These are phyloP conservation scores for Penicillium sp. DNA, from an alignment of 2,329 filamentous ascomycete genomes.

Conservation along the genomic window DNA sequence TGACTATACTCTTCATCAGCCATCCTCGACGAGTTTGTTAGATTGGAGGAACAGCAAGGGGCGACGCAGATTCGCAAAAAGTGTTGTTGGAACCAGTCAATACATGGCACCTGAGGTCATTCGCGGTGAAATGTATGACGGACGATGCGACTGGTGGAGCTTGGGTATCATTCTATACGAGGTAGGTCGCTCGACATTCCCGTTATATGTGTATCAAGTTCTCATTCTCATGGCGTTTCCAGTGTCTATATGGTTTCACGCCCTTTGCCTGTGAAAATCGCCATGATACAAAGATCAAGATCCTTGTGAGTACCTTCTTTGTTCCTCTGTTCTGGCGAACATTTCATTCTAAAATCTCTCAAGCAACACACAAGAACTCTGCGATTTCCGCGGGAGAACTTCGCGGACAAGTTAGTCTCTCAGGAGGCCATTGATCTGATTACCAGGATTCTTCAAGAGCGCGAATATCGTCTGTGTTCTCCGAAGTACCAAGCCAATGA, in stretches of 20 bases:
- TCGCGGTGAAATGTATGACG: conserved; percentile 78
- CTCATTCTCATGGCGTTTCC: conserved; percentile 12
- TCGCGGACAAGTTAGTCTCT: conserved; percentile 60
- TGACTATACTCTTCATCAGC: conserved; percentile 33
- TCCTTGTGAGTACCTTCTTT: conserved; percentile 59
- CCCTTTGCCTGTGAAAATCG: conserved; percentile 83
- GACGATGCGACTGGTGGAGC: conserved; percentile 95
- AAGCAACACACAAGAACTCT: conserved; percentile 71
- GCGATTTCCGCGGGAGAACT: conserved; percentile 62
- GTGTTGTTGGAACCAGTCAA: conserved; percentile 91
- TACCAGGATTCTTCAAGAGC: conserved; percentile 68
- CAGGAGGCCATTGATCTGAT: conserved; percentile 76
- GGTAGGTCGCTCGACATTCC: conserved; percentile 35
- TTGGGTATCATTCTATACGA: conserved; percentile 92
- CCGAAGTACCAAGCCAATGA: conserved; percentile 72
- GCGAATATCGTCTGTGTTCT: conserved; percentile 73
- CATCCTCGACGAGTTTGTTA: conserved; percentile 55
- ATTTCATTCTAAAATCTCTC: neutral
- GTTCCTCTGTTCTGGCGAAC: conserved; percentile 16
- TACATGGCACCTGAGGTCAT: conserved; percentile 98
- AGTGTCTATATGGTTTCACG: conserved; percentile 86
- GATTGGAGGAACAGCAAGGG: conserved; percentile 69
- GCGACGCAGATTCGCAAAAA: conserved; percentile 72
- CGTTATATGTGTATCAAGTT: neutral
- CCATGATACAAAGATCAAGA: conserved; percentile 81